phyloP scores from a whole-genome alignment of 371 early-diverging fungal species.

The Actinomucor elegans region DNA sequence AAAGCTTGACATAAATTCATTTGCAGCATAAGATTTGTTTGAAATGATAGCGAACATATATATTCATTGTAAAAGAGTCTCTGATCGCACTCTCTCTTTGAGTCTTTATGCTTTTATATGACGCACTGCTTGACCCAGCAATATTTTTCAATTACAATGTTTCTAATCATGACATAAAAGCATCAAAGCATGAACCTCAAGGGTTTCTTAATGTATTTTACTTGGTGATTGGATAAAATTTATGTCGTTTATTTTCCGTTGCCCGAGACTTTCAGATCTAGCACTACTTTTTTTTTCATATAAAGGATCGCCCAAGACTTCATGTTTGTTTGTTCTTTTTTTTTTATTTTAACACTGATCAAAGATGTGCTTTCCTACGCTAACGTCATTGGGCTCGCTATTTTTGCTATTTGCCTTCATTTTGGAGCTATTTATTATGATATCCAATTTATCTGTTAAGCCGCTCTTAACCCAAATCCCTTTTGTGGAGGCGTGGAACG shows the following conservation, averaged over 20 bases:
- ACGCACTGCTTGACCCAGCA: too few species aligned
- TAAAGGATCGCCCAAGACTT: too few species aligned
- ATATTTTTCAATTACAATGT: too few species aligned
- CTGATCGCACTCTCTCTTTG: too few species aligned
- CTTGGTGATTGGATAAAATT: background rate
- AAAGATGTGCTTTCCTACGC: background rate
- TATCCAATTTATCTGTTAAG: background rate
- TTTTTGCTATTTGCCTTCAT: background rate
- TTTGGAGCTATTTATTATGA: background rate
- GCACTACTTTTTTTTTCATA: background rate
- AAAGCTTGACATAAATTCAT: too few species aligned
- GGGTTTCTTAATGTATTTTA: background rate
- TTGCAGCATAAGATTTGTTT: too few species aligned
- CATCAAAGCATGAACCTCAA: background rate
- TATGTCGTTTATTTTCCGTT: too few species aligned
- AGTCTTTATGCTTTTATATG: too few species aligned
- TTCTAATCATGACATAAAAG: conserved; percentile 1
- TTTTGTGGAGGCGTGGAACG: background rate
- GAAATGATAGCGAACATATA: too few species aligned
- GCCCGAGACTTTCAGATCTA: conserved; percentile 4
- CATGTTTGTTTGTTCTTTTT: background rate
- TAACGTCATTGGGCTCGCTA: background rate
- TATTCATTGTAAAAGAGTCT: too few species aligned
- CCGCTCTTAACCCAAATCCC: background rate
- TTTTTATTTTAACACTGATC: background rate